A percentile compares a stretch with the other conserved stretches of the same genome.
Conservation (phyloP, 2,329 filamentous ascomycete genomes). For the Diaporthe caulivora region DNA sequence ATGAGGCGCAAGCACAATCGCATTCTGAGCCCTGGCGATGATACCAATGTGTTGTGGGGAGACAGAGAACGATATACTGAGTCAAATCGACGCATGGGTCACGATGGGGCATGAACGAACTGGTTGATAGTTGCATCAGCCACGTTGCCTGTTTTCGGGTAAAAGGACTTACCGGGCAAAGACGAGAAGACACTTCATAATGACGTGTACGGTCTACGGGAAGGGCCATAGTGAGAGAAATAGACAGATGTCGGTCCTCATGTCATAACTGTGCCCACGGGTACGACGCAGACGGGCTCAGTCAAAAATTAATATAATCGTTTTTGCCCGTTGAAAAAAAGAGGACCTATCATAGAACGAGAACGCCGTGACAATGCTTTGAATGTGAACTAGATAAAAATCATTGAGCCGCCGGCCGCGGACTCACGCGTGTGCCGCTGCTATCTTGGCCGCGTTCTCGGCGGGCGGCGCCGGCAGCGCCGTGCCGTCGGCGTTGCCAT, state of each 20-base stretch:
- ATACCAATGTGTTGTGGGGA: conserved; percentile 29
- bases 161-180: not conserved
- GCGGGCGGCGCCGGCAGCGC: conserved; percentile 55
- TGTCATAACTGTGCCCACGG: not conserved
- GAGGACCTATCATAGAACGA: conserved; percentile 23
- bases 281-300: not conserved
- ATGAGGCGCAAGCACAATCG: conserved; percentile 17
- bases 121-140: conserved; percentile 19
- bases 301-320: conserved; percentile 16
- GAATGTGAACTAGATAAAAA: conserved; percentile 25
- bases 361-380: conserved; percentile 39
- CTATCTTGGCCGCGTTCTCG: conserved; percentile 53
- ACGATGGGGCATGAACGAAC: conserved; percentile 8
- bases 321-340: conserved; percentile 22
- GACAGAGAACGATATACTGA: not conserved
- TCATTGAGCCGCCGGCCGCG: not conserved
- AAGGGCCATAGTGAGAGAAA: not conserved
- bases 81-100: not conserved
- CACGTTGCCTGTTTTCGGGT: not conserved
- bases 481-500: conserved; percentile 53
- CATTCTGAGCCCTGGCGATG: conserved; percentile 29
- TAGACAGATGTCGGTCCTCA: not conserved
- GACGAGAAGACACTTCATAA: not conserved
- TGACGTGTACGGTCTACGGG: not conserved
- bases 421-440: conserved; percentile 22